Evolutionary conservation across 805 yeast genomes (phyloP), one percentile per base, ranked within the genome.

Genomic region (Cyberlindnera samutprakarnensis): DNA sequence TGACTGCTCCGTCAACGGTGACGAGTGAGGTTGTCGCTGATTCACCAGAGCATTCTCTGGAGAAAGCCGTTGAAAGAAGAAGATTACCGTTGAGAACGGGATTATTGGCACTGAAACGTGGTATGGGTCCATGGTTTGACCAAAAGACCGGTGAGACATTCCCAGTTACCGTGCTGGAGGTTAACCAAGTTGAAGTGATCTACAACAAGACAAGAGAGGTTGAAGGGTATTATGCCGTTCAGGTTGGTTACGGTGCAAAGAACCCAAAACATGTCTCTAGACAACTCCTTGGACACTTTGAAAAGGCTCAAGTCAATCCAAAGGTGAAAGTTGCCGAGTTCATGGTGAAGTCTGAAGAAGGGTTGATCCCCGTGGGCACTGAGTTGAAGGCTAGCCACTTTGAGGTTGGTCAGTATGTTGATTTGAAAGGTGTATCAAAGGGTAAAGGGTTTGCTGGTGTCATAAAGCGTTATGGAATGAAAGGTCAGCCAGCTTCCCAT

Each of bases 371-470:
- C 10, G 59, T 78, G 7, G 96, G 96, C 4, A 76, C 87, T 2
- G 75, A 77, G 47, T 60, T 92, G 35, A 72, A 64, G 34, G 95
- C 96, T 2, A 87, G 85, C 51, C 88, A 80, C 57, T 90, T 90
- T 56, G 70, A 75, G 36, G 66, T 63, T 13, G 97, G 96, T 19
- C 92, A 86, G 57, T 71, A 63, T 38, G 88, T 92, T 18, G 98
- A 92, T 54, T 63, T 86, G 32, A 70, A 75, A 53, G 81, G 88
- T 12, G 68, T 70, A 14, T 68, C 88, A 32, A 90, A 86, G 56
- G 98, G 98, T 61, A 92, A 92, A 60, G 98, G 98, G 9, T 86
- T 86, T 56, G 85, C 88, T 15, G 98, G 98, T 75, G 97, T 90
- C 16, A 92, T 92, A 96, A 90, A 90, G 58, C 78, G 95, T 61